A percentile compares a stretch with the other conserved stretches of the same genome.
Conservation (phyloP, 169 alveolate genomes). For the Eimeria sp. region DNA sequence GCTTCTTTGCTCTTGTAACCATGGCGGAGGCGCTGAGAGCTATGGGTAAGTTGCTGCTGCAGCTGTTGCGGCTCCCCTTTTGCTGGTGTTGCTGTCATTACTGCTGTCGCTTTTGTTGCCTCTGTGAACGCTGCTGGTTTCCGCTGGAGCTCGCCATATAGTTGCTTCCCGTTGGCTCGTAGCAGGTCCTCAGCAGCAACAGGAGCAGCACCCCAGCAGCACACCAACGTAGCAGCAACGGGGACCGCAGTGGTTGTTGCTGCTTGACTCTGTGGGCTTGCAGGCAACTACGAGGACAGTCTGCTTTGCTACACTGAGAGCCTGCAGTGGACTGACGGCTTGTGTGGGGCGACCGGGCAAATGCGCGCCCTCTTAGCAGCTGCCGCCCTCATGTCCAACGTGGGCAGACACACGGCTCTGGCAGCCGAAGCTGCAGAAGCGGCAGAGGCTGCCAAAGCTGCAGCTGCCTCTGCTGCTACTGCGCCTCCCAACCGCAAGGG, state of each 20-base stretch:
- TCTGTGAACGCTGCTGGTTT: neutral
- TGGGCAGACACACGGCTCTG: slow-evolving; percentile 61
- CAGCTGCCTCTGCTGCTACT: slow-evolving; percentile 14
- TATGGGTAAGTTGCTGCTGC: slow-evolving; percentile 40
- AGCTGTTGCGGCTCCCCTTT: neutral
- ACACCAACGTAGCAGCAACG: neutral
- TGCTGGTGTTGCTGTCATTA: neutral
- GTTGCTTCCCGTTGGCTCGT: neutral
- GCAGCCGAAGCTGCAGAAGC: slow-evolving; percentile 77
- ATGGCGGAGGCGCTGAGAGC: slow-evolving; percentile 71
- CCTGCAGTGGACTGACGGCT: slow-evolving; percentile 65
- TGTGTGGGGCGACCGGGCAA: slow-evolving; percentile 49
- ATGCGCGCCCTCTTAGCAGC: slow-evolving; percentile 40
- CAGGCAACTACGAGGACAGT: slow-evolving; percentile 71
- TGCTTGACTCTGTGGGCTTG: neutral
- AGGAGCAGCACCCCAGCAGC: neutral
- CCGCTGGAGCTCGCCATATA: neutral
- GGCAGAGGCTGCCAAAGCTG: slow-evolving; percentile 49
- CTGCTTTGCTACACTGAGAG: slow-evolving; percentile 53
- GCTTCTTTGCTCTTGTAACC: slow-evolving; percentile 53
- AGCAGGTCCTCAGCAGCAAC: neutral
- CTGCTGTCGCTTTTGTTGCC: slow-evolving; percentile 1
- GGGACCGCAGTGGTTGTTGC: neutral
- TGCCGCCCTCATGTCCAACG: slow-evolving; percentile 38
- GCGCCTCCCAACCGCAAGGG: slow-evolving; percentile 59